Evolutionary conservation across 108 stramenopile genomes (phyloP).

Genomic region (Nitzschia sp.): DNA sequence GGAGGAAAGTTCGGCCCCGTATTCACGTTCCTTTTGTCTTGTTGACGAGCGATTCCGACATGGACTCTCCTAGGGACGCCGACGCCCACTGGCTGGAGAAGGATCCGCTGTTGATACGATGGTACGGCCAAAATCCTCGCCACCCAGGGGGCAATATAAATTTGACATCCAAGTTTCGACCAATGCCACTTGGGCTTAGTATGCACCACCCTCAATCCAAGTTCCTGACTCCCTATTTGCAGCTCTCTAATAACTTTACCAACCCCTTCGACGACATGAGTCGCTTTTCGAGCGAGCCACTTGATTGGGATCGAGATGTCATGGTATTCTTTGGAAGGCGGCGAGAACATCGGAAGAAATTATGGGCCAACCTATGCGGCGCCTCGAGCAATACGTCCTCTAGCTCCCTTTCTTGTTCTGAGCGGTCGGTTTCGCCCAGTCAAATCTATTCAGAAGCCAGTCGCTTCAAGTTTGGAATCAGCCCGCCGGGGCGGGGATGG

Average conservation of each 20-base stretch:
- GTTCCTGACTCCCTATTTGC: constrained; percentile 9
- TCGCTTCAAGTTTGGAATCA: constrained; percentile 25
- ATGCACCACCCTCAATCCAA: constrained; percentile 8
- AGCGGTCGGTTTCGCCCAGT: background rate
- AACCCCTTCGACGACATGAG: constrained; percentile 25
- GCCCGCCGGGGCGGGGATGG: constrained; percentile 25
- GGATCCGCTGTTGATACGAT: constrained; percentile 26
- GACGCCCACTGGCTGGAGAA: background rate
- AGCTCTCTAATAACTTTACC: constrained; percentile 17
- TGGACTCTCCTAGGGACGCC: background rate
- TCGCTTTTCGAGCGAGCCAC: background rate
- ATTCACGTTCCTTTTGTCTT: constrained; percentile 25
- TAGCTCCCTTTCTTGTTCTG: background rate
- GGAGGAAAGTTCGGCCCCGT: constrained; percentile 15
- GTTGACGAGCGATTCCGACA: constrained; percentile 21
- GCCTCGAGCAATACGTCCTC: background rate
- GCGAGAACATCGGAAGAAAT: constrained; percentile 4
- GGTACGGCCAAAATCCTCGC: constrained; percentile 31
- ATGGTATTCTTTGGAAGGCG: constrained; percentile 12
- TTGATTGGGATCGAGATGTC: constrained; percentile 15
- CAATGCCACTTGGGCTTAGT: constrained; percentile 20
- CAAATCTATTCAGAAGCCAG: background rate
- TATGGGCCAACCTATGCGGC: constrained; percentile 7
- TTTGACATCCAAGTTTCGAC: constrained; percentile 9
- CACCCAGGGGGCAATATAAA: background rate